These are phyloP conservation scores for Citrus maxima DNA, from an alignment of 345 rosid genomes.

Conservation along the genomic window DNA sequence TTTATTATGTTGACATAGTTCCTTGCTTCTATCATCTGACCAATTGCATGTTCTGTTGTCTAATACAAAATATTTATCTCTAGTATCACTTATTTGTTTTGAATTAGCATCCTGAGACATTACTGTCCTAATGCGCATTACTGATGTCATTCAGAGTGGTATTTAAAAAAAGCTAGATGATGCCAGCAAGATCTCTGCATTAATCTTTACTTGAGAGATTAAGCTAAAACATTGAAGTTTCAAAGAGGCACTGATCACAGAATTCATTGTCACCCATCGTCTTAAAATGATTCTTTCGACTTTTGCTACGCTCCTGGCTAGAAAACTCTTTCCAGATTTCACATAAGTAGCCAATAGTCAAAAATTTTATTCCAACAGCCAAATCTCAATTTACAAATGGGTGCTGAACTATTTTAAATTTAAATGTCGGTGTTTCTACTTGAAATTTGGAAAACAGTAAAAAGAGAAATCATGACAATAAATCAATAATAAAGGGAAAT, in stretches of 20 bases:
- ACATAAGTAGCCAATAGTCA: not conserved
- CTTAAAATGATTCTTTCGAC: not conserved
- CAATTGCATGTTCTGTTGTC: not conserved
- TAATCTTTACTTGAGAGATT: not conserved
- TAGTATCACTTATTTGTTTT: not conserved
- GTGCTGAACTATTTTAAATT: not conserved
- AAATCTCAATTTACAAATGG: constrained; percentile 15
- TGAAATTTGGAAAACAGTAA: not conserved
- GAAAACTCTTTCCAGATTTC: not conserved
- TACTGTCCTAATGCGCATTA: not conserved
- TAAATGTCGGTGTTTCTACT: not conserved
- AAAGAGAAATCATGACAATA: not conserved
- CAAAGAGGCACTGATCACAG: not conserved
- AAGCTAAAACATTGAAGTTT: not conserved
- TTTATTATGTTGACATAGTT: no score
- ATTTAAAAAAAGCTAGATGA: not conserved
- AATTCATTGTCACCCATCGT: not conserved
- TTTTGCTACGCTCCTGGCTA: not conserved
- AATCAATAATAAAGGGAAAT: not conserved
- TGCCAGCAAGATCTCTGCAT: not conserved
- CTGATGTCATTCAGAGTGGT: not conserved
- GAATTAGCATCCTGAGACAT: not conserved
- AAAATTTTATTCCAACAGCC: not conserved
- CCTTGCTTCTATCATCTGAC: not conserved
- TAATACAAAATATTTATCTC: not conserved